phyloP scores from a whole-genome alignment of 805 yeast species.

The Geotrichum ghanense region DNA sequence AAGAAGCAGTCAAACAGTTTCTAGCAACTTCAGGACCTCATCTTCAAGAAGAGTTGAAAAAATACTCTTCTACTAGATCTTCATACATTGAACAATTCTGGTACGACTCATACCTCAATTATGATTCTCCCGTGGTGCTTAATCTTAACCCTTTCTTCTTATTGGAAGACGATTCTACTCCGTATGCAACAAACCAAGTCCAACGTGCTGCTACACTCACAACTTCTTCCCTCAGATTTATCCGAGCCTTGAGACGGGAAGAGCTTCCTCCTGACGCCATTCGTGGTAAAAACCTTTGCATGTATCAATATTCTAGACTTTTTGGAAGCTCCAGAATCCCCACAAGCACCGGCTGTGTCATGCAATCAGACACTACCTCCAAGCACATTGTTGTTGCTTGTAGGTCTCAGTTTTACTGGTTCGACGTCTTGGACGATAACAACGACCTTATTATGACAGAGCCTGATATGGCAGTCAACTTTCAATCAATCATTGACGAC shows the following conservation, averaged over 20 bases:
- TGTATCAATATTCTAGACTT: slow-evolving; percentile 82
- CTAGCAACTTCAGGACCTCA: slow-evolving; percentile 43
- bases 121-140: slow-evolving; percentile 73
- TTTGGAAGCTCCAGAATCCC: slow-evolving; percentile 88
- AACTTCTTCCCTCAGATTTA: slow-evolving; percentile 64
- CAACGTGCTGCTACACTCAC: slow-evolving; percentile 74
- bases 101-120: slow-evolving; percentile 81
- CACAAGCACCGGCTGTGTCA: slow-evolving; percentile 66
- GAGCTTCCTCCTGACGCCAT: slow-evolving; percentile 63
- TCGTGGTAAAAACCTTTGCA: slow-evolving; percentile 55
- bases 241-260: slow-evolving; percentile 64
- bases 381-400: slow-evolving; percentile 75
- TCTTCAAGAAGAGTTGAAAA: slow-evolving; percentile 51
- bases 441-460: slow-evolving; percentile 65
- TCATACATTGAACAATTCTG: slow-evolving; percentile 90
- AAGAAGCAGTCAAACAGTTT: slow-evolving; percentile 45
- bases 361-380: slow-evolving; percentile 68
- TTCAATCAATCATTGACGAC: slow-evolving; percentile 66
- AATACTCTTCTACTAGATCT: slow-evolving; percentile 50
- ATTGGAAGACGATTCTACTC: slow-evolving; percentile 83
- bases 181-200: slow-evolving; percentile 35
- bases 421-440: slow-evolving; percentile 70
- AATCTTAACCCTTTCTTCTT: slow-evolving; percentile 85
- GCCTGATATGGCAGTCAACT: slow-evolving; percentile 62
- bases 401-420: slow-evolving; percentile 89